Percentiles rank a stretch among this genome's conserved stretches.
Evolutionary conservation across 306 rosid genomes (phyloP).

Genomic region (Macrotyloma uniflorum): DNA sequence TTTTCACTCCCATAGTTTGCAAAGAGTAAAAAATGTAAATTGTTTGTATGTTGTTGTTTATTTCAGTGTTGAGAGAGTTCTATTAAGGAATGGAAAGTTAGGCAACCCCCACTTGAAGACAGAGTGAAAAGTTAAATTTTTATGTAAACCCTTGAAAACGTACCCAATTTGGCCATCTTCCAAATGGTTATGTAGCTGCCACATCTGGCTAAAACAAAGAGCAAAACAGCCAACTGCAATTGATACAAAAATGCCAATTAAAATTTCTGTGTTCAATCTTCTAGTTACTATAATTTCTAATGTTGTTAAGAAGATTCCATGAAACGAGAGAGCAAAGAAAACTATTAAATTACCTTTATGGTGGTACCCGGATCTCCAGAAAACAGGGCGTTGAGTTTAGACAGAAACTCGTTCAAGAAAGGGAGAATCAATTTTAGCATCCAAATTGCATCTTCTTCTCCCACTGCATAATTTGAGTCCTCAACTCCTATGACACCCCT

Average conservation of each 20-base stretch:
- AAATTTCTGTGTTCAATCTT: background rate
- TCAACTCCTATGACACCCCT: constrained; percentile 61
- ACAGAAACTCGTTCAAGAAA: constrained; percentile 69
- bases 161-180: constrained; percentile 78
- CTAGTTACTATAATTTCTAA: background rate
- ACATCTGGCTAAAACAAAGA: constrained; percentile 88
- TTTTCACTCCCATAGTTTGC: background rate
- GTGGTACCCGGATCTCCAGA: constrained; percentile 92
- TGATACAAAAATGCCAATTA: constrained; percentile 14
- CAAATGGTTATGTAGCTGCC: constrained; percentile 86
- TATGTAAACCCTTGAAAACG: constrained; percentile 1
- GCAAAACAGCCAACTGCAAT: constrained; percentile 82
- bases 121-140: background rate
- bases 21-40: constrained; percentile 7
- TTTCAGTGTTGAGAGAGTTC: background rate
- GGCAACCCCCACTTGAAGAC: background rate
- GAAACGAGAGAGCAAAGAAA: background rate
- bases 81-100: background rate
- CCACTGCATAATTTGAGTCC: constrained; percentile 57
- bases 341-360: constrained; percentile 62
- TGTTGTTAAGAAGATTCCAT: background rate
- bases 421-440: constrained; percentile 71
- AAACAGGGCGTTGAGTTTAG: constrained; percentile 77
- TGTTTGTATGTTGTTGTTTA: background rate
- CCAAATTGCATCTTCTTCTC: constrained; percentile 90